phyloP scores from a whole-genome alignment of 176 grass and related monocot species.

The Puya raimondii region DNA sequence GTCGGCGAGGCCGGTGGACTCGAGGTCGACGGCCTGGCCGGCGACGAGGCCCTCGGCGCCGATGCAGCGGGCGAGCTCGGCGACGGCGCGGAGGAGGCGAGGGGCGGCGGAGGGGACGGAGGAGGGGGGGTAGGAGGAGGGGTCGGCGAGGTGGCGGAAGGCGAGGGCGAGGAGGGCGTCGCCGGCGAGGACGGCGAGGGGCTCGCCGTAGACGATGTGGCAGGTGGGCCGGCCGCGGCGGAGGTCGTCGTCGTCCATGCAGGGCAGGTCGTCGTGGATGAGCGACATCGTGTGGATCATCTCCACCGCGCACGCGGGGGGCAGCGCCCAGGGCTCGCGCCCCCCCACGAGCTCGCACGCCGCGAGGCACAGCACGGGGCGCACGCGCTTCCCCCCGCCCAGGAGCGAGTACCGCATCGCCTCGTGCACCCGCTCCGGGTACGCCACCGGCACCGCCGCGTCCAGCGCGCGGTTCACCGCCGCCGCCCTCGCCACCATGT shows the following conservation, averaged over 20 bases:
- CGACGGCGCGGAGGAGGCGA: slow-evolving; percentile 51
- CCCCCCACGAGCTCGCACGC: slow-evolving; percentile 50
- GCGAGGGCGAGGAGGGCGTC: slow-evolving; percentile 64
- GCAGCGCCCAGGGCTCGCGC: slow-evolving; percentile 39
- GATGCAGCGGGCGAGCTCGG: slow-evolving; percentile 60
- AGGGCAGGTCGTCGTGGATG: slow-evolving; percentile 73
- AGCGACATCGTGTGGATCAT: slow-evolving; percentile 91
- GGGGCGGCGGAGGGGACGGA: slow-evolving; percentile 35
- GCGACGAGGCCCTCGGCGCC: slow-evolving; percentile 64
- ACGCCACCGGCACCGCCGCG: slow-evolving; percentile 28
- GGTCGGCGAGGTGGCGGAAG: slow-evolving; percentile 40
- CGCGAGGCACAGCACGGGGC: slow-evolving; percentile 55
- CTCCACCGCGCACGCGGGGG: slow-evolving; percentile 50
- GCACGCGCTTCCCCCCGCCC: slow-evolving; percentile 72
- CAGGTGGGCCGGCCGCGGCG: slow-evolving; percentile 59
- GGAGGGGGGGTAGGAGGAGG: slow-evolving; percentile 31
- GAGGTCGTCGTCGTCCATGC: slow-evolving; percentile 85
- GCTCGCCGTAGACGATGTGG: slow-evolving; percentile 60
- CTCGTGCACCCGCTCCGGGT: slow-evolving; percentile 43
- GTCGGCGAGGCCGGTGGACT: slow-evolving; percentile 48
- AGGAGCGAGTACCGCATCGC: slow-evolving; percentile 82
- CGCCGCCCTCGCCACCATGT: slow-evolving; percentile 54
- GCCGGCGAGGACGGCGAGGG: slow-evolving; percentile 61
- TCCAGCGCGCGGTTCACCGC: slow-evolving; percentile 52
- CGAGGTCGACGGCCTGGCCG: slow-evolving; percentile 78